Evolutionary conservation across 2,329 filamentous ascomycete genomes (phyloP).

Genomic region (Fusarium sp.): DNA sequence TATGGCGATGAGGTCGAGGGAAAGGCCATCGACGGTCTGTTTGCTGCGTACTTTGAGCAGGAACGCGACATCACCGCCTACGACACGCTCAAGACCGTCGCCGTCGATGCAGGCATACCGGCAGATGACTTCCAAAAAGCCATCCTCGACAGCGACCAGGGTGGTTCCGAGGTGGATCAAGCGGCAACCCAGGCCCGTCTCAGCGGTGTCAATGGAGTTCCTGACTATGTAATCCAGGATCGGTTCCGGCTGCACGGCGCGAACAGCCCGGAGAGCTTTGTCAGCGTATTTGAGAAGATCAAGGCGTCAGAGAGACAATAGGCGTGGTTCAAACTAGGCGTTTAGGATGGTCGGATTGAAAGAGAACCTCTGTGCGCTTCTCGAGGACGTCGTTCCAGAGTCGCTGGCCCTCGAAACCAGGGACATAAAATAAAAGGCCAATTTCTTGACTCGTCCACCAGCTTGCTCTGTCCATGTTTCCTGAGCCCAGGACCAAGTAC

Average conservation of each 20-base stretch:
- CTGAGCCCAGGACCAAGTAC: constrained; percentile 80
- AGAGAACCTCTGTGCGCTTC: constrained; percentile 55
- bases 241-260: constrained; percentile 78
- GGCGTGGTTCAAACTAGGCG: constrained; percentile 6
- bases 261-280: constrained; percentile 76
- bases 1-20: constrained; percentile 69
- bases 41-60: constrained; percentile 60
- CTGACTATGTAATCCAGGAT: constrained; percentile 81
- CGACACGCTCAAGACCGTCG: constrained; percentile 55
- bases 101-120: constrained; percentile 63
- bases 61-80: constrained; percentile 61
- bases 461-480: constrained; percentile 88
- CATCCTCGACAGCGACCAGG: constrained; percentile 64
- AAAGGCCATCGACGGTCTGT: constrained; percentile 65
- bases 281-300: constrained; percentile 76
- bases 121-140: constrained; percentile 54
- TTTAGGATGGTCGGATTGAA: constrained; percentile 44
- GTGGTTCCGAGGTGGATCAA: constrained; percentile 56
- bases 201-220: constrained; percentile 73
- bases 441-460: constrained; percentile 92
- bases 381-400: constrained; percentile 59
- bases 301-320: constrained; percentile 48
- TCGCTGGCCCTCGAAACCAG: constrained; percentile 54
- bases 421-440: constrained; percentile 73
- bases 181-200: constrained; percentile 48